phyloP scores from a whole-genome alignment of 208 protist genomes.

The Porcisia deanei region DNA sequence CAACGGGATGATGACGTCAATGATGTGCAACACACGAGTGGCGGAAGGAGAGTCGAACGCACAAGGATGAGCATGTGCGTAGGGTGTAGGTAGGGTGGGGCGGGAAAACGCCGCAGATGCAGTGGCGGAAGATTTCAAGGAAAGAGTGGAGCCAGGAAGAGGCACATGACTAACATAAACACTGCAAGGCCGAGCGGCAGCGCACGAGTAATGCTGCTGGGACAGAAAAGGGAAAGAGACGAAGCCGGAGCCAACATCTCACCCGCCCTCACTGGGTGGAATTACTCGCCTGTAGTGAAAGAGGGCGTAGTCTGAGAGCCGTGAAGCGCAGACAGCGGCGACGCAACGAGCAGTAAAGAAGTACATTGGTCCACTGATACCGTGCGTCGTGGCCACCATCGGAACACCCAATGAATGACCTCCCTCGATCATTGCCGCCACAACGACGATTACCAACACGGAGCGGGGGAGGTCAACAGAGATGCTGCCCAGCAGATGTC shows the following conservation, averaged over 20 bases:
- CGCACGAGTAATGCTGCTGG: not conserved
- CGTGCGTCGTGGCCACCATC: not conserved
- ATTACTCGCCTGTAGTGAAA: not conserved
- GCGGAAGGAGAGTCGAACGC: not conserved
- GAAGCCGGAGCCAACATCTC: not conserved
- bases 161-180: not conserved
- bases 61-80: not conserved
- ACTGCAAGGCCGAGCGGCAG: not conserved
- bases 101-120: not conserved
- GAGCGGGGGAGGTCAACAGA: not conserved
- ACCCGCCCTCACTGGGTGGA: not conserved
- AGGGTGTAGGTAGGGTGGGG: not conserved
- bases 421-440: not conserved
- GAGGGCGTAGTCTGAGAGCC: not conserved
- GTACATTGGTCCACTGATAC: not conserved
- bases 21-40: not conserved
- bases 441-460: not conserved
- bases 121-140: not conserved
- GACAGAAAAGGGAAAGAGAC: not conserved
- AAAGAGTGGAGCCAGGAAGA: constrained; percentile 1
- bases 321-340: not conserved
- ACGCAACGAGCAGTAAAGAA: not conserved
- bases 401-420: not conserved
- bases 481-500: not conserved
- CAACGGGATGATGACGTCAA: not conserved